Percentiles rank a stretch among this genome's conserved stretches.
Conservation (phyloP, 805 yeast genomes). For the Saccharomycopsis malanga region DNA sequence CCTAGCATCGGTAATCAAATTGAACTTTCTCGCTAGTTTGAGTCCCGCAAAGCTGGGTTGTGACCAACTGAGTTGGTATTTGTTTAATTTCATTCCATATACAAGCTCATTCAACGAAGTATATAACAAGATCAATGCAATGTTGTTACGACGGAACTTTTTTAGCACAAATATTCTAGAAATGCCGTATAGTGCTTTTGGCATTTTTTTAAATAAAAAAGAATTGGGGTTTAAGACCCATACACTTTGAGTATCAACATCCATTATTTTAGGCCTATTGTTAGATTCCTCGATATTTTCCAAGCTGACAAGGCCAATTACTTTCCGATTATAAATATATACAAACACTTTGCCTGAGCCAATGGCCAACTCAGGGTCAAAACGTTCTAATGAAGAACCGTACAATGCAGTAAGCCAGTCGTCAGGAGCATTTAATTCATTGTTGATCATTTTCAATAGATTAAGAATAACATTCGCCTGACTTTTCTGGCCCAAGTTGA, state of each 20-base stretch:
- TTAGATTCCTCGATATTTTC: conserved; percentile 19
- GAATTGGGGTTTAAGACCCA: not conserved
- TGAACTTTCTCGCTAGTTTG: conserved; percentile 47
- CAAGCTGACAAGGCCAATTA: conserved; percentile 49
- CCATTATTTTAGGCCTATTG: conserved; percentile 13
- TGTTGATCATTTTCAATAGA: conserved; percentile 48
- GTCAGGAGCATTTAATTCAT: conserved; percentile 52
- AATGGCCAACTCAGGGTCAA: conserved; percentile 18
- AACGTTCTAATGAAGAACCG: not conserved
- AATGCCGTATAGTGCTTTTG: conserved; percentile 31
- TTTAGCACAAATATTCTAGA: conserved; percentile 43
- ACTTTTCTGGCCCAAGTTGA: conserved; percentile 28
- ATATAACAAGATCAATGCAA: conserved; percentile 41
- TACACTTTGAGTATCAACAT: conserved; percentile 15
- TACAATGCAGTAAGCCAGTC: conserved; percentile 30
- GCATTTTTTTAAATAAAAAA: not conserved
- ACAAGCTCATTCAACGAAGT: conserved; percentile 38
- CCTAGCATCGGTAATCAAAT: conserved; percentile 23
- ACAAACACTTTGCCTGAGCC: conserved; percentile 42
- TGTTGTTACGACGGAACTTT: conserved; percentile 41
- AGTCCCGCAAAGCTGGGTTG: conserved; percentile 68
- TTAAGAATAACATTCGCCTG: conserved; percentile 34
- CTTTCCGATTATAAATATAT: conserved; percentile 37
- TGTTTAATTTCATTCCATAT: conserved; percentile 41
- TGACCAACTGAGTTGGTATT: conserved; percentile 53